These are phyloP conservation scores for Coniochaeta sp. DNA, from an alignment of 2,329 filamentous ascomycete genomes.

Conservation along the genomic window DNA sequence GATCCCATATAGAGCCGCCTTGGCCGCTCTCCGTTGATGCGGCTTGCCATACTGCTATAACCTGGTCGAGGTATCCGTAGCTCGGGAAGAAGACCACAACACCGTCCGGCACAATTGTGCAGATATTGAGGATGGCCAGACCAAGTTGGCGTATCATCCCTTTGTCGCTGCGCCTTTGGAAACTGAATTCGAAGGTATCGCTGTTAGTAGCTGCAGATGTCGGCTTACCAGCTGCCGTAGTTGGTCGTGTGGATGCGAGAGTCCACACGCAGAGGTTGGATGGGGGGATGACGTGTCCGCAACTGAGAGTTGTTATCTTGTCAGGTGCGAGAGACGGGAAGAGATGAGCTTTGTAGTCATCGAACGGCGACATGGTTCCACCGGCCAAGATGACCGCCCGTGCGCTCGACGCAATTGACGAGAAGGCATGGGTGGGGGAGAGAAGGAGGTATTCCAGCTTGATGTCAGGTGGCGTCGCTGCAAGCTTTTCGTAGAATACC, in stretches of 20 bases:
- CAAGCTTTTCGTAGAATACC: slow-evolving; percentile 52
- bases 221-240: slow-evolving; percentile 4
- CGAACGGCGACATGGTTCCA: slow-evolving; percentile 95
- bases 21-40: slow-evolving; percentile 17
- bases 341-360: slow-evolving; percentile 79
- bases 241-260: slow-evolving; percentile 39
- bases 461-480: slow-evolving; percentile 33
- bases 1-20: slow-evolving; percentile 45
- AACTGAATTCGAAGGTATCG: slow-evolving; percentile 77
- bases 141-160: slow-evolving; percentile 70
- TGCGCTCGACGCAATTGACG: slow-evolving; percentile 75
- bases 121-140: slow-evolving; percentile 61
- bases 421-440: slow-evolving; percentile 86
- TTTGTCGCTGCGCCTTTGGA: slow-evolving; percentile 62
- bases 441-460: slow-evolving; percentile 78
- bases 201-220: slow-evolving; percentile 13
- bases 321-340: slow-evolving; percentile 63
- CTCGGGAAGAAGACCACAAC: slow-evolving; percentile 94
- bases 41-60: slow-evolving; percentile 55
- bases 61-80: slow-evolving; percentile 79
- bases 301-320: slow-evolving; percentile 75
- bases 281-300: slow-evolving; percentile 84
- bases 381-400: slow-evolving; percentile 85
- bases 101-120: slow-evolving; percentile 72
- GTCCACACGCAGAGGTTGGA: slow-evolving; percentile 75